Base-by-base conservation (phyloP, 225 moss, liverwort and hornwort genomes). In the Bryum argenteum region DNA sequence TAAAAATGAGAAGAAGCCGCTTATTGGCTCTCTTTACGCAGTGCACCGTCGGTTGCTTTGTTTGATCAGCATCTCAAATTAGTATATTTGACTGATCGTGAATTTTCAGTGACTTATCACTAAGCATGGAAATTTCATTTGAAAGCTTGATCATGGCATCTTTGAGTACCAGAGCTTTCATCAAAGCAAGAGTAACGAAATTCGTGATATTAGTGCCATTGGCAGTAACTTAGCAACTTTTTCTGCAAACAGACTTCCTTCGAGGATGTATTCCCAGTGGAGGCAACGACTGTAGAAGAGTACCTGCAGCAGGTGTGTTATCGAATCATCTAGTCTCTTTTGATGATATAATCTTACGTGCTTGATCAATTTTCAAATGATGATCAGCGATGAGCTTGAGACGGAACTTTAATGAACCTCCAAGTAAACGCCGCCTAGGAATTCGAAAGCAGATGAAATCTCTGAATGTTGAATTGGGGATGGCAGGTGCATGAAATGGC, bases 201-300 rank as follows among this genome's bases (percentile, higher is more conserved):
- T 15, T 48, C 21, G 54, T 20, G 54, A 21, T 54, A 20, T 54
- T 54, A 54, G 54, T 53, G 53, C 53, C 20, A 10, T 53, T 53
- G 53, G 19, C 51, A 53, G 9, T 53, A 20, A 20, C 16, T 60
- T 38, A 15, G 8, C 63, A 41, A 14, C 42, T 48, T 52, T 40
- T 21, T 53, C 10, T 0, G 22, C 28, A 11, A 68, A 43, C 89
- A 93, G 96, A 97, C 96, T 73, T 92, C 96, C 21, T 97, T 94
- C 72, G 96, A 97, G 76, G 96, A 97, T 90, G 96, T 97, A 44
- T 97, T 97, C 61, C 93, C 93, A 11, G 93, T 97, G 76, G 96
- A 97, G 63, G 96, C 93, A 50, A 97, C 91, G 15, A 93, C 90
- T 58, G 96, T 97, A 62, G 96, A 94, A 79, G 96, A 97, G 77